Evolutionary conservation across 2,329 filamentous ascomycete species (phyloP), one percentile per base, ranked within the genome.

Genomic region (Trematosphaeria pertusa): DNA sequence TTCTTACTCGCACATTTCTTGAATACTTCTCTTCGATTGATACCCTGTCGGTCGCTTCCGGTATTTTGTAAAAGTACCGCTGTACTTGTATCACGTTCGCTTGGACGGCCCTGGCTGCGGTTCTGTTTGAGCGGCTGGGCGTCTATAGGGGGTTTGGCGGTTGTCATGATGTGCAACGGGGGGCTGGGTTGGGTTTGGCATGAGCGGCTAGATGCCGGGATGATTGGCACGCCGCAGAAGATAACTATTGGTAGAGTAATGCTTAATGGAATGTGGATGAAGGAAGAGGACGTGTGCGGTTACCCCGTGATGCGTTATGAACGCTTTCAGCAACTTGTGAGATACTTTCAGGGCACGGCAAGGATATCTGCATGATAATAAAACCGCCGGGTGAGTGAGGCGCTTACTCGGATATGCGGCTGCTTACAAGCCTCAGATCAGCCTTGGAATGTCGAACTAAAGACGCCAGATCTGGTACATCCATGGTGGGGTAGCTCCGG

Each of bases 11-110:
- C n/a, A n/a, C n/a, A n/a, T n/a, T n/a, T n/a, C n/a, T n/a, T n/a
- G n/a, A n/a, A n/a, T n/a, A n/a, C n/a, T n/a, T 12, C 31, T 34
- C 46, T 59, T 59, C 12, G 24, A 46, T 62, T 65, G 64, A 68
- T 68, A 68, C 64, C 64, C 64, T 54, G 56, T 65, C 64, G 57
- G 55, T 68, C 64, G 63, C 62, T 67, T 50, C 46, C 35, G 48
- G 43, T 34, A 37, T 31, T 22, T 34, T 34, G 37, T 30, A 36
- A 17, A 36, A 50, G 48, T 50, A 43, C 48, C 43, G 32, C 31
- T 59, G 58, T 58, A 60, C 54, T 60, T 60, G 48, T 57, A 64
- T n/a, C n/a, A n/a, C 62, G 62, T 62, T 67, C 62, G 64, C 61
- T 67, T 53, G 53, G 50, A n/a, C n/a, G 52, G 17, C 52, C 46